Conservation (phyloP, 768 basidiomycete species). For the Boletus subparvulus region DNA sequence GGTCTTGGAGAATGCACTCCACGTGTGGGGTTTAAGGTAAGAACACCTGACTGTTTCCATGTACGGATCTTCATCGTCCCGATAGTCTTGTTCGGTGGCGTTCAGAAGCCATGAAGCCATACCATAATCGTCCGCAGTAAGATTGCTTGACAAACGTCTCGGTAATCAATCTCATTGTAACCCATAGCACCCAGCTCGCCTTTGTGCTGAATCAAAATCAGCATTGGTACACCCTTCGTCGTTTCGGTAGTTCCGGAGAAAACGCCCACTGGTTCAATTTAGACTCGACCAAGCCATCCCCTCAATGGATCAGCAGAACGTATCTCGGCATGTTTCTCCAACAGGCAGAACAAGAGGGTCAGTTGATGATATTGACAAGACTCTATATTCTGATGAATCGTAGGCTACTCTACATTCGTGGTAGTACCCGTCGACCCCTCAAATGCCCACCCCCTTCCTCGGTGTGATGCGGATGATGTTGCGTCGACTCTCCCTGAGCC, state of each 20-base stretch:
- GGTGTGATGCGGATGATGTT: conserved; percentile 68
- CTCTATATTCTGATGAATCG: conserved; percentile 9
- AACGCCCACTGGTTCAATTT: conserved; percentile 86
- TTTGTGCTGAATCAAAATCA: conserved; percentile 85
- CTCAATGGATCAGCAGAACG: conserved; percentile 81
- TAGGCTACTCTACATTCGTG: conserved; percentile 82
- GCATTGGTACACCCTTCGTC: conserved; percentile 88
- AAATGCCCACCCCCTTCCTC: conserved; percentile 52
- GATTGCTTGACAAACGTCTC: conserved; percentile 17
- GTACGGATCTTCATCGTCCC: conserved; percentile 4
- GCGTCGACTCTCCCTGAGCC: conserved; percentile 63
- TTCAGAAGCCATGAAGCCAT: conserved; percentile 74
- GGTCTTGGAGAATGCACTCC: conserved; percentile 80
- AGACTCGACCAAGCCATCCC: conserved; percentile 66
- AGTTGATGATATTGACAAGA: conserved; percentile 10
- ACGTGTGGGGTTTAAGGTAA: conserved; percentile 82
- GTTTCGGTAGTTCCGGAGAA: conserved; percentile 59
- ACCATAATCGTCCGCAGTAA: conserved; percentile 78
- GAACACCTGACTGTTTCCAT: conserved; percentile 14
- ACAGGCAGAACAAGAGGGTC: conserved; percentile 84
- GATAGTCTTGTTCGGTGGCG: conserved; percentile 76
- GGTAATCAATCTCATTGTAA: conserved; percentile 6
- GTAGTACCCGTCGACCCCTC: conserved; percentile 63
- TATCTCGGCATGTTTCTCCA: conserved; percentile 86
- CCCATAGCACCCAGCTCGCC: conserved; percentile 68